Evolutionary conservation across 2,329 filamentous ascomycete genomes (phyloP).

Genomic region (Fusarium temperatum): DNA sequence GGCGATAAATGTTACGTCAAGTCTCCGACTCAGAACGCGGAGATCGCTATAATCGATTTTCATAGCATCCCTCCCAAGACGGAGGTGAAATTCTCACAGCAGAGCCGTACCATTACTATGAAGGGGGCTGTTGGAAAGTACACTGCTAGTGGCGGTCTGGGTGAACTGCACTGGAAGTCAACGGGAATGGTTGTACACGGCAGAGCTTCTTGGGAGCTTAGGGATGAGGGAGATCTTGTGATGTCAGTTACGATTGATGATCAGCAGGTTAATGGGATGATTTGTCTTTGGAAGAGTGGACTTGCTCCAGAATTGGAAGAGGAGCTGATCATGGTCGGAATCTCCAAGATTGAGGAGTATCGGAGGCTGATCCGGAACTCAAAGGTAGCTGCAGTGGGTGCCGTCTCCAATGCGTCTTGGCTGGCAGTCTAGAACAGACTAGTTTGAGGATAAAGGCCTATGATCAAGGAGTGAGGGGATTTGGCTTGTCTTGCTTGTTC

Average conservation of each 20-base stretch:
- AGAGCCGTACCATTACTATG: background rate
- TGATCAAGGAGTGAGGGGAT: no score
- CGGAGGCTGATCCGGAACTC: background rate
- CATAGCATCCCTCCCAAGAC: background rate
- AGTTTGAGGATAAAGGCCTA: rapidly evolving
- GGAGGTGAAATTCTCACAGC: background rate
- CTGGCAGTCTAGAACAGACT: background rate
- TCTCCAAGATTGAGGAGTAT: background rate
- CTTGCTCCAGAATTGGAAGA: background rate
- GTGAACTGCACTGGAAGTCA: background rate
- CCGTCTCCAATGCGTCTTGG: background rate
- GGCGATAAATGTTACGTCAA: background rate
- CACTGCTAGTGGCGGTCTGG: background rate
- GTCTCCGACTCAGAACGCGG: background rate
- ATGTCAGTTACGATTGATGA: background rate
- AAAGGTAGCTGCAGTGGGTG: background rate
- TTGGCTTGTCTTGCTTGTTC: background rate
- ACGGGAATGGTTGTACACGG: background rate
- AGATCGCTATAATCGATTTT: background rate
- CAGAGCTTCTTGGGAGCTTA: background rate
- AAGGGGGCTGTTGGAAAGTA: background rate
- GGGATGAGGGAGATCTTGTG: background rate
- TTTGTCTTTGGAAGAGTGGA: background rate
- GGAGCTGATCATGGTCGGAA: background rate
- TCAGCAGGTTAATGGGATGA: background rate